Evolutionary conservation across 2,329 filamentous ascomycete species (phyloP), one percentile per base, ranked within the genome.

Genomic region (Pestalotiopsis sp.): DNA sequence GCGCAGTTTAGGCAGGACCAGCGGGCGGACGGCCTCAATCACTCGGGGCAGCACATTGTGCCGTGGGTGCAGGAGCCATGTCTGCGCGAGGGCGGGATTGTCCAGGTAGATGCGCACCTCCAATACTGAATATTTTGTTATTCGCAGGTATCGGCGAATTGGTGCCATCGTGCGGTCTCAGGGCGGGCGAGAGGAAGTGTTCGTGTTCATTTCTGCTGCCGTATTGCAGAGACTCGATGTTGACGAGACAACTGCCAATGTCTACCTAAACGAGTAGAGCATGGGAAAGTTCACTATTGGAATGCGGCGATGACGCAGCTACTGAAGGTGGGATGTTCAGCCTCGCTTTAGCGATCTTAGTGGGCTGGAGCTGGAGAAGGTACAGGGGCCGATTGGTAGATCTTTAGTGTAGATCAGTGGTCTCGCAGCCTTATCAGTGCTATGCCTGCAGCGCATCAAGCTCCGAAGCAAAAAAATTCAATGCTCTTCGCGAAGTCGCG

Each of bases 81-180:
- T 91, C 72, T 94, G 89, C 27, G 90, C 89, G 70, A 97, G 89
- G 13, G 92, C 89, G 0, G 96, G 96, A 75, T 95, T 95, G 72
- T 98, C 95, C 61, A 98, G 90, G 81, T 98, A 98, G 74, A 99
- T 96, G 72, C 95, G 94, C 72, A 94, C 94, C 86, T 99, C 96
- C n/a, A 99, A 87, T 39, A 98, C 94, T 4, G 95, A 97, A 80
- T 94, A 93, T 78, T 95, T 95, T 67, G 93, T 95, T 74, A 98
- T 97, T 66, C 95, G 90, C 67, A 98, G 86, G 79, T 98, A 98
- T 75, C 95, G 90, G 69, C 95, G 90, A 62, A 97, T 89, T 12
- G 95, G 95, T 13, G 94, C 92, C 95, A 98, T 98, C 12, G 20
- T 59, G 4, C 57, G 25, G 14, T 17, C 23, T 59, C 57, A 59